A percentile compares a stretch with the other conserved stretches of the same genome.
Evolutionary conservation across 2,329 filamentous ascomycete species (phyloP).

Genomic region (Diaporthe sp.): DNA sequence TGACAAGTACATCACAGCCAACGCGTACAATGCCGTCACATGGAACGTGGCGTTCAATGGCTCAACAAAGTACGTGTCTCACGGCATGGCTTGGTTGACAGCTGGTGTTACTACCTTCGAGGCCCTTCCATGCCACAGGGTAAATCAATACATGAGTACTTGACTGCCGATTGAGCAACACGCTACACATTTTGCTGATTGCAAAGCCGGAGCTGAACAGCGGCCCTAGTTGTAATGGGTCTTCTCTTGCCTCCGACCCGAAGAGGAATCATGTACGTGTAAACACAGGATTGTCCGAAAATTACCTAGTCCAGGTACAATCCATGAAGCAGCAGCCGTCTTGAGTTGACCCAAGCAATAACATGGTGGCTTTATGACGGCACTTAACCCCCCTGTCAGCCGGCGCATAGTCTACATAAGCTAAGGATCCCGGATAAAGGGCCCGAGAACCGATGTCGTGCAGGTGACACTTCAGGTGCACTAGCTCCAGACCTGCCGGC

Average conservation of each 20-base stretch:
- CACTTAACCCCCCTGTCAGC: not conserved
- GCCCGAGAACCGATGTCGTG: slow-evolving; percentile 22
- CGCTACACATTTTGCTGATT: not conserved
- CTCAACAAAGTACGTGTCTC: slow-evolving; percentile 7
- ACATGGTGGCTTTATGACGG: not conserved
- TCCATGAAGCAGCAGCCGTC: not conserved
- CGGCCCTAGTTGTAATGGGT: not conserved
- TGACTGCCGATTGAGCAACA: not conserved
- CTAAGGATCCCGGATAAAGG: not conserved
- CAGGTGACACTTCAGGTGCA: slow-evolving; percentile 8
- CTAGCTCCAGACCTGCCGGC: slow-evolving; percentile 7
- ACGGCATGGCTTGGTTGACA: slow-evolving; percentile 2
- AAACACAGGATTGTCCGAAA: not conserved
- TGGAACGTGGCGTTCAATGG: slow-evolving; percentile 26
- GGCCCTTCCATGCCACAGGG: not conserved
- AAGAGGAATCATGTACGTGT: not conserved
- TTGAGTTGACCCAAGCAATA: not conserved
- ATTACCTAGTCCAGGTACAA: not conserved
- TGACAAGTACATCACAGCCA: not conserved
- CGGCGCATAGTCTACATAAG: not conserved
- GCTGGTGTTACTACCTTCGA: not conserved
- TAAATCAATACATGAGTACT: not conserved
- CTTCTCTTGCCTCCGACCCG: not conserved
- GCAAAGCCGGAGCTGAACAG: not conserved
- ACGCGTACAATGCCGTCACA: slow-evolving; percentile 6